Evolutionary conservation across 805 yeast species (phyloP).

Genomic region (Candida ortonii): DNA sequence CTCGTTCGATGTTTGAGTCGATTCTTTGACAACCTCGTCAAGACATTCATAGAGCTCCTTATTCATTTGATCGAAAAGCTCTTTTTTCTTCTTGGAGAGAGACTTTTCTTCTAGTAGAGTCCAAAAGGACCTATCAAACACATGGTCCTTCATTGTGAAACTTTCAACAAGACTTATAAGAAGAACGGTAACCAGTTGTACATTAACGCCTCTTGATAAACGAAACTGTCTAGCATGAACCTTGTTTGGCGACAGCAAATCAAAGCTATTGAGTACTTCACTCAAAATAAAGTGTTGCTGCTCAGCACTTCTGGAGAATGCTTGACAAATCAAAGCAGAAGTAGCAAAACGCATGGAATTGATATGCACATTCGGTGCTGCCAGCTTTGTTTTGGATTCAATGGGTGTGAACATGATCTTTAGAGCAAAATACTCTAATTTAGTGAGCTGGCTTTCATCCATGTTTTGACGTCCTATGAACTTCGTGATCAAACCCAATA

Average conservation of each 20-base stretch:
- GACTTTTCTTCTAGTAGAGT: constrained; percentile 7
- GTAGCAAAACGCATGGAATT: constrained; percentile 29
- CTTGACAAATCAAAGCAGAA: constrained; percentile 32
- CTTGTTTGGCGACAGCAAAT: constrained; percentile 47
- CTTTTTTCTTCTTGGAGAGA: constrained; percentile 12
- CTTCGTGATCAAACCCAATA: constrained; percentile 19
- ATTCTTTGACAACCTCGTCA: constrained; percentile 8
- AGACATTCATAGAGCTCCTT: constrained; percentile 11
- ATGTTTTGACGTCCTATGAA: constrained; percentile 20
- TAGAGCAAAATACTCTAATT: constrained; percentile 52
- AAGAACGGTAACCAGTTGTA: constrained; percentile 49
- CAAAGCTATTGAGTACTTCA: constrained; percentile 54
- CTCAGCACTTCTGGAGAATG: constrained; percentile 41
- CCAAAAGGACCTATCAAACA: constrained; percentile 27
- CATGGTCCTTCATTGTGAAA: constrained; percentile 14
- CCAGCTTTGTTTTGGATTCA: constrained; percentile 23
- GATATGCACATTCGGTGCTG: constrained; percentile 21
- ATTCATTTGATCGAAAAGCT: constrained; percentile 11
- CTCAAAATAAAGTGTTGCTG: constrained; percentile 61
- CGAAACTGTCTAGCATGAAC: constrained; percentile 40
- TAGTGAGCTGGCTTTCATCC: constrained; percentile 55
- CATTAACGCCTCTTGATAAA: constrained; percentile 42
- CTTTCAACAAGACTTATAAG: constrained; percentile 41
- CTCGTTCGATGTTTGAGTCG: constrained; percentile 22
- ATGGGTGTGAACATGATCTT: constrained; percentile 40